Conservation (phyloP, 352 stramenopile genomes). For the Globisporangium radiosum region DNA sequence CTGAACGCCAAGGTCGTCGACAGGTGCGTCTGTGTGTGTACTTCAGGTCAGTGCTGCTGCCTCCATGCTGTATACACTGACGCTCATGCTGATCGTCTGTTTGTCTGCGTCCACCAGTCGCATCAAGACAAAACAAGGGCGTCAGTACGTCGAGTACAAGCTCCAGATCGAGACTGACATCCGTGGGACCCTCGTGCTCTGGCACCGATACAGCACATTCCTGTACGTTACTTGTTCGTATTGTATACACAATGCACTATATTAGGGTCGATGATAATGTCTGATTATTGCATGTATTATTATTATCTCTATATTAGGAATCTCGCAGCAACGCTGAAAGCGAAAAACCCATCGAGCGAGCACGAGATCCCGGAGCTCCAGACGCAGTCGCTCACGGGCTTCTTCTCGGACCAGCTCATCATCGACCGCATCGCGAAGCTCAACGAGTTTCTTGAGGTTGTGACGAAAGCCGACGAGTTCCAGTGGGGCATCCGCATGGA, state of each 20-base stretch:
- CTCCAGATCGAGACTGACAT: slow-evolving; percentile 70
- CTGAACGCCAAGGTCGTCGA: slow-evolving; percentile 82
- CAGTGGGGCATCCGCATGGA: slow-evolving; percentile 88
- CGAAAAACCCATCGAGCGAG: slow-evolving; percentile 70
- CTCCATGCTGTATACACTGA: neutral
- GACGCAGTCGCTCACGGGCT: slow-evolving; percentile 75
- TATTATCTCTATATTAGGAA: slow-evolving; percentile 26
- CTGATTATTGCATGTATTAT: too few relatives aligned
- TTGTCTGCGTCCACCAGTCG: slow-evolving; percentile 23
- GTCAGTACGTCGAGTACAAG: slow-evolving; percentile 76
- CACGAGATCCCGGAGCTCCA: slow-evolving; percentile 76
- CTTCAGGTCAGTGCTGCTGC: neutral
- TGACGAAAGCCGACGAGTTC: slow-evolving; percentile 81
- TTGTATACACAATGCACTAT: too few relatives aligned
- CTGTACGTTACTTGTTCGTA: slow-evolving; percentile 31
- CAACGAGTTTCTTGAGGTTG: slow-evolving; percentile 83
- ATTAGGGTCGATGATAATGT: neutral
- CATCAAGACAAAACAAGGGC: slow-evolving; percentile 82
- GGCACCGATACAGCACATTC: slow-evolving; percentile 84
- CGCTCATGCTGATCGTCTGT: neutral
- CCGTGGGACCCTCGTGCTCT: slow-evolving; percentile 58
- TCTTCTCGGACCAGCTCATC: slow-evolving; percentile 84
- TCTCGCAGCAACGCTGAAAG: slow-evolving; percentile 69
- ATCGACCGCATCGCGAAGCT: slow-evolving; percentile 81
- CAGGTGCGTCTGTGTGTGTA: slow-evolving; percentile 28